Evolutionary conservation across 345 rosid species (phyloP).

Genomic region (Atalantia buxifolia): DNA sequence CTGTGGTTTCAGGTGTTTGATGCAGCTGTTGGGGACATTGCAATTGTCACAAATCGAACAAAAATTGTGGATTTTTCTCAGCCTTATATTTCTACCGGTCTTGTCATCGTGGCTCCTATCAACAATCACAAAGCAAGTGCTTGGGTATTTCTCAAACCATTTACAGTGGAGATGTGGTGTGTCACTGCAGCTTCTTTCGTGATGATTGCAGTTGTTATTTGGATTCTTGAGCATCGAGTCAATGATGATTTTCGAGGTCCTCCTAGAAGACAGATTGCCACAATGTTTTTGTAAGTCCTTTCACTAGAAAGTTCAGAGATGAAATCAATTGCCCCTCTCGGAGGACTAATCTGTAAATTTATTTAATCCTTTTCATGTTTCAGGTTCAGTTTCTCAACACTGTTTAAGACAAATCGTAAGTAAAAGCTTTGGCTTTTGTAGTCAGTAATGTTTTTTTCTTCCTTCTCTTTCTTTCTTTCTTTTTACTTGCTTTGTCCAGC

Average conservation of each 20-base stretch:
- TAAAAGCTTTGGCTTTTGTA: not conserved
- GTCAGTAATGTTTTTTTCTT: not conserved
- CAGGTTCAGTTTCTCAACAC: conserved; percentile 97
- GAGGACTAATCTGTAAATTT: conserved; percentile 14
- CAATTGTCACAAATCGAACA: conserved; percentile 59
- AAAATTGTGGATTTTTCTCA: conserved; percentile 63
- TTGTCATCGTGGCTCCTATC: conserved; percentile 65
- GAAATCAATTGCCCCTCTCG: not conserved
- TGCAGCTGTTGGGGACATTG: conserved; percentile 68
- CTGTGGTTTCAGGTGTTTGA: conserved; percentile 52
- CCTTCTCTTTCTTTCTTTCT: not conserved
- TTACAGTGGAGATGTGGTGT: conserved; percentile 58
- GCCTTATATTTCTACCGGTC: conserved; percentile 69
- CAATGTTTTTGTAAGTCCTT: conserved; percentile 58
- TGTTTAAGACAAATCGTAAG: conserved; percentile 84
- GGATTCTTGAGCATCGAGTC: conserved; percentile 83
- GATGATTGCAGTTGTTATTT: conserved; percentile 57
- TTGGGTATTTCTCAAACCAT: conserved; percentile 78
- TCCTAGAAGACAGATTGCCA: conserved; percentile 47
- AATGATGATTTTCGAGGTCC: conserved; percentile 76
- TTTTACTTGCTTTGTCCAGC: not conserved
- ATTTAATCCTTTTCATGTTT: conserved; percentile 11
- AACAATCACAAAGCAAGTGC: conserved; percentile 31
- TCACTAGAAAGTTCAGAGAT: not conserved
- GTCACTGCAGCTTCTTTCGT: conserved; percentile 48